Conservation (phyloP, 805 yeast species). For the Hanseniaspora lachancei region DNA sequence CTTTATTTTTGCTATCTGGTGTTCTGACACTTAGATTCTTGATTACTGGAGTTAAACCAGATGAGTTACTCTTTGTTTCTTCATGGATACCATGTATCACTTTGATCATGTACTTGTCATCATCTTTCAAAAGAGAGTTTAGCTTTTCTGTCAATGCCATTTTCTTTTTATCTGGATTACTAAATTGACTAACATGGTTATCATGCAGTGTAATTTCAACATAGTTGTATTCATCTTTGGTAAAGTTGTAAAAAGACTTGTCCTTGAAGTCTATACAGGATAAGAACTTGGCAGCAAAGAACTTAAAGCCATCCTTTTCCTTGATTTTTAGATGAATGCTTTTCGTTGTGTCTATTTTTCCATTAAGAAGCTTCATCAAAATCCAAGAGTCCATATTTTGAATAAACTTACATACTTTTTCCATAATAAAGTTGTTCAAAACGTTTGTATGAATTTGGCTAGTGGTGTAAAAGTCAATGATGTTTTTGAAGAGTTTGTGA, state of each 20-base stretch:
- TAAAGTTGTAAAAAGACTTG: not conserved
- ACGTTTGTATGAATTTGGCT: not conserved
- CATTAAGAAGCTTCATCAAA: slow-evolving; percentile 2
- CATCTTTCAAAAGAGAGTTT: not conserved
- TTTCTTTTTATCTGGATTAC: slow-evolving; percentile 5
- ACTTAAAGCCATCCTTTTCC: slow-evolving; percentile 7
- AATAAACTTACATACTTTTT: slow-evolving; percentile 2
- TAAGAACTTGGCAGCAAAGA: not conserved
- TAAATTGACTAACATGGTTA: not conserved
- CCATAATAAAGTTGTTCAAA: slow-evolving; percentile 1
- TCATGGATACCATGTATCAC: not conserved
- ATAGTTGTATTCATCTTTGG: not conserved
- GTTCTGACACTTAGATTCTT: not conserved
- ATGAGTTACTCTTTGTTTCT: not conserved
- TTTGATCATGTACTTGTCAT: not conserved
- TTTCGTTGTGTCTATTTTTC: not conserved
- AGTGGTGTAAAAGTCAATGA: not conserved
- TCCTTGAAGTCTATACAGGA: not conserved
- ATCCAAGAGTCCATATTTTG: slow-evolving; percentile 12
- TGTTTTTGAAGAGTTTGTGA: not conserved
- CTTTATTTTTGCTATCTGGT: not conserved
- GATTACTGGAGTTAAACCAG: not conserved
- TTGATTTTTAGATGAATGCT: not conserved
- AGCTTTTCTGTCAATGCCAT: not conserved
- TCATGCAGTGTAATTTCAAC: not conserved